Conservation (phyloP, 116 monocot genomes). For the Posidonia oceanica region DNA sequence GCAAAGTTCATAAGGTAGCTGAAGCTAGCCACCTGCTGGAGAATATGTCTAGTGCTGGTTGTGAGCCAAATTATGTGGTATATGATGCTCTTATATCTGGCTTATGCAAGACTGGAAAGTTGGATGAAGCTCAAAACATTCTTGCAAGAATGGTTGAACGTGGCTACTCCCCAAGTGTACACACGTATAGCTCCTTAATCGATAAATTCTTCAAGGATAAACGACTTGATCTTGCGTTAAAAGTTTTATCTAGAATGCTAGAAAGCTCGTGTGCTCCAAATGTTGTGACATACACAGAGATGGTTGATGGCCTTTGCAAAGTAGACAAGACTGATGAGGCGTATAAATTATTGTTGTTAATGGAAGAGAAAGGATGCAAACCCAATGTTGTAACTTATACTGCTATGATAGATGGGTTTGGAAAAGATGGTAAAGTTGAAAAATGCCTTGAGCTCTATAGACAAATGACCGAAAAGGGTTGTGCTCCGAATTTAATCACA, state of each 20-base stretch:
- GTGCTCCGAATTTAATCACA: constrained; percentile 88
- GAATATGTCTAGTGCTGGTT: constrained; percentile 53
- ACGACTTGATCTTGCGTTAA: constrained; percentile 80
- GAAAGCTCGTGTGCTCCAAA: constrained; percentile 80
- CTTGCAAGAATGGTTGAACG: constrained; percentile 57
- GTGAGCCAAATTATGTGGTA: constrained; percentile 73
- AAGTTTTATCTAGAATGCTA: constrained; percentile 80
- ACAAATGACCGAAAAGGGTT: constrained; percentile 60
- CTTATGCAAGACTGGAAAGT: constrained; percentile 72
- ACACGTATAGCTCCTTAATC: constrained; percentile 83
- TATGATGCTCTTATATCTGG: constrained; percentile 97
- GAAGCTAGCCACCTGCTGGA: constrained; percentile 64
- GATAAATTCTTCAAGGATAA: constrained; percentile 81
- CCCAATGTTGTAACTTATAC: constrained; percentile 96
- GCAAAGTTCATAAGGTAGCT: constrained; percentile 77
- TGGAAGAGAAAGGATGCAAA: constrained; percentile 89
- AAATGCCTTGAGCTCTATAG: constrained; percentile 58
- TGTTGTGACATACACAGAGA: constrained; percentile 88
- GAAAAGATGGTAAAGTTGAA: constrained; percentile 54
- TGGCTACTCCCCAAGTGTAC: constrained; percentile 70
- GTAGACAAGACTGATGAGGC: constrained; percentile 76
- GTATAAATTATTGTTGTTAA: constrained; percentile 59
- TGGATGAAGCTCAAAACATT: constrained; percentile 70
- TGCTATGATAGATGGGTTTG: constrained; percentile 91
- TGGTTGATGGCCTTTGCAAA: constrained; percentile 97